phyloP scores from a whole-genome alignment of 2,329 filamentous ascomycete genomes.

The Aureobasidium sp. region DNA sequence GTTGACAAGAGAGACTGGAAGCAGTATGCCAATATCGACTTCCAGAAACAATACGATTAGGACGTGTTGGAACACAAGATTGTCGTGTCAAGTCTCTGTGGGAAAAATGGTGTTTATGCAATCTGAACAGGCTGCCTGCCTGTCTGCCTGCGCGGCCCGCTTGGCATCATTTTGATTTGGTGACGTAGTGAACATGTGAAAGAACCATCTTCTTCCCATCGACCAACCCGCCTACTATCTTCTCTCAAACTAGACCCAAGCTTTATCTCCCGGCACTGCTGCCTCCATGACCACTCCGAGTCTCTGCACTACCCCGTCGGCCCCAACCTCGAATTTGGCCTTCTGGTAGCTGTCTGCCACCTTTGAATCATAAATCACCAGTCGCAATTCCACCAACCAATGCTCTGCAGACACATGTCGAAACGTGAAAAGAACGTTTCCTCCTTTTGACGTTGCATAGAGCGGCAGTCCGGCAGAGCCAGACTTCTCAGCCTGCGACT shows the following conservation, averaged over 20 bases:
- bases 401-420: conserved; percentile 18
- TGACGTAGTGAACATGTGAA: conserved; percentile 11
- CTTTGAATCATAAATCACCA: not conserved
- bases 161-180: no score
- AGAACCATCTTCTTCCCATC: not conserved
- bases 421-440: conserved; percentile 9
- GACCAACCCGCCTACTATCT: not conserved
- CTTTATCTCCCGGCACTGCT: conserved; percentile 13
- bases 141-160: no score
- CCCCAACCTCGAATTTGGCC: conserved; percentile 18
- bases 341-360: conserved; percentile 13
- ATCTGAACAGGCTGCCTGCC: no score
- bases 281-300: conserved; percentile 13
- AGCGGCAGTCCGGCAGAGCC: not conserved
- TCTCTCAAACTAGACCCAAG: conserved; percentile 17
- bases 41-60: not conserved
- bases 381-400: conserved; percentile 17
- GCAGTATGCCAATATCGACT: no score
- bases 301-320: conserved; percentile 17
- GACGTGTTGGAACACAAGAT: no score
- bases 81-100: no score
- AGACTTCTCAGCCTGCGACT: not conserved
- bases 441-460: conserved; percentile 9
- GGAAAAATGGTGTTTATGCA: no score
- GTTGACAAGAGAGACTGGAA: not conserved